A percentile compares a stretch with the other conserved stretches of the same genome.
These are phyloP conservation scores for Xylaria sp. DNA, from an alignment of 2,329 filamentous ascomycete species.

Conservation along the genomic window DNA sequence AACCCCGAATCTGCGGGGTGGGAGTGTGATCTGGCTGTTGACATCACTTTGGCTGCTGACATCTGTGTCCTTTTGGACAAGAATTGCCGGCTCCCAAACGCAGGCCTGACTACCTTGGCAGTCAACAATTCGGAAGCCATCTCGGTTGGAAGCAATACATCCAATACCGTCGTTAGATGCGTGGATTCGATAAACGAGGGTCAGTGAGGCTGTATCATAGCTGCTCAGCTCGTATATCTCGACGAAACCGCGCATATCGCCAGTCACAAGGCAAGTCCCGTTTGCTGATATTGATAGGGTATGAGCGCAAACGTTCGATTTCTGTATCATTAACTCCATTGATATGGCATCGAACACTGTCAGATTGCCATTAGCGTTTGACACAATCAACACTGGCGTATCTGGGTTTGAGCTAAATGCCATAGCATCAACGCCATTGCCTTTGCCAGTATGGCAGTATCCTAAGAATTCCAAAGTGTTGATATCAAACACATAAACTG, in stretches of 20 bases:
- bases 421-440: constrained; percentile 45
- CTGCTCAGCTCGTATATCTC: constrained; percentile 47
- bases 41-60: constrained; percentile 39
- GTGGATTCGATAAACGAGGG: constrained; percentile 48
- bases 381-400: constrained; percentile 42
- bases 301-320: constrained; percentile 40
- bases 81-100: constrained; percentile 52
- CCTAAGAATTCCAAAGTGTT: constrained; percentile 39
- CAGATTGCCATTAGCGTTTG: constrained; percentile 43
- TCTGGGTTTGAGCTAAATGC: constrained; percentile 47
- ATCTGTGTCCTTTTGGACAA: constrained; percentile 45
- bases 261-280: constrained; percentile 44
- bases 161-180: constrained; percentile 45
- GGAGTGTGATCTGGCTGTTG: constrained; percentile 29
- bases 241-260: constrained; percentile 41
- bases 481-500: constrained; percentile 44
- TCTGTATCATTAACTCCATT: constrained; percentile 34
- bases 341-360: constrained; percentile 46
- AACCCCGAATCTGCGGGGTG: constrained; percentile 32
- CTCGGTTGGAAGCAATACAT: constrained; percentile 47
- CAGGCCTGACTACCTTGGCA: constrained; percentile 48
- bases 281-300: constrained; percentile 46
- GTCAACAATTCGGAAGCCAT: constrained; percentile 50
- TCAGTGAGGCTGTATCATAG: constrained; percentile 39
- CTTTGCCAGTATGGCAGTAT: constrained; percentile 31